phyloP scores from a whole-genome alignment of 176 grass and related monocot genomes.

The Musa acuminata region DNA sequence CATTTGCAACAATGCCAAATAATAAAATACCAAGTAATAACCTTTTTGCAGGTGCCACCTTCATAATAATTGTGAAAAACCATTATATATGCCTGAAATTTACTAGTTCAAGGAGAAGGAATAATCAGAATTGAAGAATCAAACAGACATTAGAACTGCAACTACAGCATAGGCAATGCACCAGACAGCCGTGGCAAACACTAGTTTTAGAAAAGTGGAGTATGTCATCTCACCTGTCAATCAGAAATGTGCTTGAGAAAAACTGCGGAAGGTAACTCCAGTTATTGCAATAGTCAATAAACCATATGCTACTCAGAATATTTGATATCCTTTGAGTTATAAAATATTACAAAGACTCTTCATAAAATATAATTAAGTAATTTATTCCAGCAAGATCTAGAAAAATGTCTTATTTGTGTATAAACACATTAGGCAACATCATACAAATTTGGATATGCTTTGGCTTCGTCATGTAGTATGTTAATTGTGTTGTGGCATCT shows the following conservation, averaged over 20 bases:
- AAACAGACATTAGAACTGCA: not conserved
- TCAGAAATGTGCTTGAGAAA: not conserved
- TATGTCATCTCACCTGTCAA: not conserved
- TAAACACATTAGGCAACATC: no score
- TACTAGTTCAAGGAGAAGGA: not conserved
- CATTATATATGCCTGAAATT: not conserved
- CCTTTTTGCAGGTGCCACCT: not conserved
- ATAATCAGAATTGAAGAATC: not conserved
- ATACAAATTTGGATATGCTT: no score
- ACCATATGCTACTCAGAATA: no score
- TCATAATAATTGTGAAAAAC: not conserved
- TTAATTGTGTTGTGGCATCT: not conserved
- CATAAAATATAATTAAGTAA: not conserved
- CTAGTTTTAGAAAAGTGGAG: not conserved
- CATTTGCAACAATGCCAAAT: not conserved
- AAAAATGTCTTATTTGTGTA: not conserved
- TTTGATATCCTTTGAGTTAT: no score
- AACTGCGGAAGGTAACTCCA: not conserved
- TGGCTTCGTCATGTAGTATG: not conserved
- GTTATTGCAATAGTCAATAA: not conserved
- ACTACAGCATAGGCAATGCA: conserved; percentile 3
- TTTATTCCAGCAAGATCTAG: not conserved
- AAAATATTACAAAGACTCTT: no score
- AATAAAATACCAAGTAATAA: not conserved
- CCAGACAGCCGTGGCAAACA: conserved; percentile 8